Conservation (phyloP, 768 basidiomycete genomes). For the Boletus tylopilopsis region DNA sequence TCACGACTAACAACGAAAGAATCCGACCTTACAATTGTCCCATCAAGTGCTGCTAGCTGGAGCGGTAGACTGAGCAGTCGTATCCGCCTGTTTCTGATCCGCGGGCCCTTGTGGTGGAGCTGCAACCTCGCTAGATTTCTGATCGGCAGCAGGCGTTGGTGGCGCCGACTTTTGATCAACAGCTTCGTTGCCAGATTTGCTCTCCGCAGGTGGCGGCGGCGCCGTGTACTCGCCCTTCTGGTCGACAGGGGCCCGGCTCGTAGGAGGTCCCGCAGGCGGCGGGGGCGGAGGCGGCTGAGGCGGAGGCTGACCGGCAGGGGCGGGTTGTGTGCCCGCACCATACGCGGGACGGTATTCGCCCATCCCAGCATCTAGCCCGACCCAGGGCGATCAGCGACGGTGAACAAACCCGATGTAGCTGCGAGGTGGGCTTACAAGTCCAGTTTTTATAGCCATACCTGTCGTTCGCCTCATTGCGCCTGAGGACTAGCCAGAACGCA, state of each 20-base stretch:
- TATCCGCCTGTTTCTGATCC: constrained; percentile 8
- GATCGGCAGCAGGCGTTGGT: background rate
- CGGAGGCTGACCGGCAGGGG: background rate
- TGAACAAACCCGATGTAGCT: background rate
- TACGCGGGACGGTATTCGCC: constrained; percentile 8
- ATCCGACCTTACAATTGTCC: background rate
- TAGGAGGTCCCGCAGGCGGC: background rate
- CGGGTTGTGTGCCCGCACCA: background rate
- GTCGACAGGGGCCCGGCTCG: constrained; percentile 2
- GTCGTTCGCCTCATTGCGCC: constrained; percentile 76
- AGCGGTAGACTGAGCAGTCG: background rate
- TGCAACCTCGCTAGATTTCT: background rate
- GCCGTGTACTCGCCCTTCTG: constrained; percentile 2
- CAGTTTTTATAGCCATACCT: constrained; percentile 26
- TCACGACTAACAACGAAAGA: background rate
- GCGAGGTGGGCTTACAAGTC: constrained; percentile 15
- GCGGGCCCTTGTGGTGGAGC: background rate
- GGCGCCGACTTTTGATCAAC: background rate
- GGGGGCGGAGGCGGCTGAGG: background rate
- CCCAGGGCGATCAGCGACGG: background rate
- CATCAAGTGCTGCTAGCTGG: background rate
- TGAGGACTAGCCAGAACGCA: constrained; percentile 84
- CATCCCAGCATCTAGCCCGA: constrained; percentile 17
- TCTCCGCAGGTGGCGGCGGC: background rate
- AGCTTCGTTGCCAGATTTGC: background rate